Percentiles rank a stretch among this genome's conserved stretches.
These are phyloP conservation scores for Arthroderma sp. DNA, from an alignment of 2,329 filamentous ascomycete species.

Conservation along the genomic window DNA sequence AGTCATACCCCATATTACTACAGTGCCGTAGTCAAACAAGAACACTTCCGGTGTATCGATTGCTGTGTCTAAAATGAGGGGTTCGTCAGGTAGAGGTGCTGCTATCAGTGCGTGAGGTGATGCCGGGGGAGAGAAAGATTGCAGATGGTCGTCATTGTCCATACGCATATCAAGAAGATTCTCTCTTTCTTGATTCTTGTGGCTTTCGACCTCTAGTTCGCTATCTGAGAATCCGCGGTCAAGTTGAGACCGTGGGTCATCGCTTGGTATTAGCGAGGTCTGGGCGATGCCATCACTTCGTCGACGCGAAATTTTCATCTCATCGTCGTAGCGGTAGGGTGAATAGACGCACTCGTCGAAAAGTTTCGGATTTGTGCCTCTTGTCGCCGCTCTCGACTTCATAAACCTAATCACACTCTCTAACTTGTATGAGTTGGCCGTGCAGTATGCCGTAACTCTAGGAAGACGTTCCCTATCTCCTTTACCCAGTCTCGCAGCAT, in stretches of 20 bases:
- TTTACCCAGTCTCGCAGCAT: conserved; percentile 85
- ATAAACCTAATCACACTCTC: conserved; percentile 82
- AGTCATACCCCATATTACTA: conserved; percentile 98
- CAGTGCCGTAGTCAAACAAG: conserved; percentile 92
- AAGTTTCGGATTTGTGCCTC: conserved; percentile 73
- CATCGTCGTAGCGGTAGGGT: conserved; percentile 64
- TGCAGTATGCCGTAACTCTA: conserved; percentile 92
- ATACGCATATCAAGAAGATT: conserved; percentile 52
- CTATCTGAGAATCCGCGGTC: conserved; percentile 45
- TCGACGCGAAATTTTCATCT: conserved; percentile 17
- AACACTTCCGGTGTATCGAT: conserved; percentile 93
- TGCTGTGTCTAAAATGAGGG: conserved; percentile 68
- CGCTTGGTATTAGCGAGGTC: not conserved
- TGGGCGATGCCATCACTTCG: not conserved
- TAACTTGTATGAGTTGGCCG: conserved; percentile 80
- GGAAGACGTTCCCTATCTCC: conserved; percentile 79
- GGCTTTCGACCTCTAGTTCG: conserved; percentile 54
- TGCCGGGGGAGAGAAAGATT: conserved; percentile 6
- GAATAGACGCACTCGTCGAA: conserved; percentile 98
- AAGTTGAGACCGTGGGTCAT: not conserved
- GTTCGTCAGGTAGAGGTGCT: conserved; percentile 21
- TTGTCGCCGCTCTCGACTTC: conserved; percentile 66
- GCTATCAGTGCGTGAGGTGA: conserved; percentile 14
- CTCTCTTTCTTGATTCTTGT: conserved; percentile 44
- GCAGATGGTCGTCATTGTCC: conserved; percentile 13